Base-by-base conservation (phyloP, 306 rosid genomes). In the Vicia sativa region DNA sequence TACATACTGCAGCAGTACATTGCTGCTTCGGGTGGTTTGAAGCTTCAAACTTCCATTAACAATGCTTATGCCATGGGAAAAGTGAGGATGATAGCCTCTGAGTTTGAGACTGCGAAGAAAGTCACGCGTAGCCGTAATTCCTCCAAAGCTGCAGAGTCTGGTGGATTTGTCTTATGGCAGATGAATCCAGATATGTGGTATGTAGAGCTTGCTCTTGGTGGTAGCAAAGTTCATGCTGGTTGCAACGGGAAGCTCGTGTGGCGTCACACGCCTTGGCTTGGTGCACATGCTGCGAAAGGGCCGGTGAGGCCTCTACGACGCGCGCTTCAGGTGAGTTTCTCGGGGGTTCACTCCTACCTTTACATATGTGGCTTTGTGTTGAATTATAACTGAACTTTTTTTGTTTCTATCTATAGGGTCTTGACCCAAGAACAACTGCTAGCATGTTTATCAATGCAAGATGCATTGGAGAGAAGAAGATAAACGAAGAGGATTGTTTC, bases 121-220 rank as follows among this genome's bases (percentile, higher is more conserved):
- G 99, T 90, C 9, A 83, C 87, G 1, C 85, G 83, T 74, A 87
- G 44, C 73, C 83, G 87, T 29, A 90, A 85, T 76, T 85, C 96
- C 46, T 79, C 95, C 48, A 95, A 95, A 80, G 86, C 89, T 54
- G 83, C 96, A 3, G 99, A 95, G 39, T 83, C 96, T 0, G 99
- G 99, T 14, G 97, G 99, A 34, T 95, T 95, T 74, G 96, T 95
- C 69, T 74, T 95, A 77, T 95, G 99, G 99, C 97, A 95, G 84
- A 95, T 95, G 99, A 85, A 85, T 78, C 99, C 96, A 0, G 97
- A 90, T 69, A 95, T 85, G 99, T 95, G 99, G 99, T 95, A 95
- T 54, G 99, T 90, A 53, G 99, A 95, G 81, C 99, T 95, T 72
- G 99, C 97, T 57, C 85, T 95, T 44, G 99, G 97, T 42, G 99